Base-by-base conservation (phyloP, 1,139 yeast species). In the Yarrowia galli region DNA sequence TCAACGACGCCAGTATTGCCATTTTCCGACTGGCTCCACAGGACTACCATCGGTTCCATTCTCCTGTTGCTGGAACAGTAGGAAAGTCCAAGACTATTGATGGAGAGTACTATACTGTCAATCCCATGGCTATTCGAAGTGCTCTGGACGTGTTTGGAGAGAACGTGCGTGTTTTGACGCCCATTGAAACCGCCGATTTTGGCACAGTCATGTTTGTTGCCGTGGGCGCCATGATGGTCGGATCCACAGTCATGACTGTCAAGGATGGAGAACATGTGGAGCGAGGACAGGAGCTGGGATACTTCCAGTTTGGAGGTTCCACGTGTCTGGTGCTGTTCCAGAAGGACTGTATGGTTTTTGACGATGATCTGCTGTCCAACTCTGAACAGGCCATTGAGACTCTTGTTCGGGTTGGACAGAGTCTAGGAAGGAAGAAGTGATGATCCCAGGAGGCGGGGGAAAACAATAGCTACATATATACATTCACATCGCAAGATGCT, bases 201-300 rank as follows among this genome's bases (percentile, higher is more conserved):
- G 98, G 98, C 0, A 82, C 85, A 0, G 90, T 95, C 20, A 81
- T 91, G 72, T 83, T 91, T 79, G 85, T 92, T 32, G 87, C 96
- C 9, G 92, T 95, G 10, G 99, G 99, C 32, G 99, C 99, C 0
- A 95, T 95, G 98, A 92, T 95, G 98, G 99, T 95, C 4, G 98
- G 98, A 0, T 89, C 97, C 2, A 92, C 89, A 3, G 84, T 92
- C 0, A 78, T 93, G 45, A 88, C 95, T 0, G 88, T 87, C n/a
- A 75, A 83, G 66, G 85, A 83, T 58, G 92, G 91, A 3, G 87
- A 87, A 51, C 65, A 69, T 0, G 83, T 93, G 8, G 74, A 79
- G 18, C 82, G 95, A 67, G 91, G 95, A 9, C 96, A 91, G 60
- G 98, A 95, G 74, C 79, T 95, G 53, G 99, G 99, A 0, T 93